Evolutionary conservation across 495 filamentous ascomycete genomes (phyloP).

Genomic region (Penicillium ochrochloron): DNA sequence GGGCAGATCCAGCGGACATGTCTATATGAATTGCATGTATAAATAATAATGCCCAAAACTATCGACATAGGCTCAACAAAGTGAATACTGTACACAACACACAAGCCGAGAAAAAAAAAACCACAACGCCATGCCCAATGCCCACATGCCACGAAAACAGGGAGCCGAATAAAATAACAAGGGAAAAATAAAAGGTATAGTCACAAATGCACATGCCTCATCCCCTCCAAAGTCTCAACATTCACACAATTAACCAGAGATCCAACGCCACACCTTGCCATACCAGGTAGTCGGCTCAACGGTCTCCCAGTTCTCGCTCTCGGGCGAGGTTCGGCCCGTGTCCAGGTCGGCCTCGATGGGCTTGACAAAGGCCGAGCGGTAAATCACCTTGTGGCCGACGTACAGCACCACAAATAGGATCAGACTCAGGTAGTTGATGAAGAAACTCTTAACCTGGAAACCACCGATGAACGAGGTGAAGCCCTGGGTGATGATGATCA

Average conservation of each 20-base stretch:
- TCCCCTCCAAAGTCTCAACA: not conserved
- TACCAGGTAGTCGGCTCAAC: conserved; percentile 48
- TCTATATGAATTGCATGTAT: not conserved
- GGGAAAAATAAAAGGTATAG: not conserved
- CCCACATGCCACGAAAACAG: conserved; percentile 22
- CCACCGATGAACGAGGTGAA: conserved; percentile 67
- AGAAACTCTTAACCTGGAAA: conserved; percentile 63
- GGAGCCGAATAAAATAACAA: conserved; percentile 18
- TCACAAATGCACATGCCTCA: not conserved
- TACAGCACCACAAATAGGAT: conserved; percentile 65
- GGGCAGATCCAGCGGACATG: not conserved
- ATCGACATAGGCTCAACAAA: not conserved
- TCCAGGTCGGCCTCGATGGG: conserved; percentile 53
- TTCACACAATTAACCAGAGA: conserved; percentile 25
- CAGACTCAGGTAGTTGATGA: conserved; percentile 64
- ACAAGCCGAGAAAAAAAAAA: conserved; percentile 2
- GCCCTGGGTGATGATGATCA: conserved; percentile 71
- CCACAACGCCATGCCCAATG: conserved; percentile 17
- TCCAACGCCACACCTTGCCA: conserved; percentile 32
- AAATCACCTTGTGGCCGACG: conserved; percentile 60
- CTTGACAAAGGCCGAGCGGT: conserved; percentile 46
- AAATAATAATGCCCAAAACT: conserved; percentile 2
- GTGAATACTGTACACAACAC: conserved; percentile 2
- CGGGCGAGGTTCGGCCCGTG: conserved; percentile 45
- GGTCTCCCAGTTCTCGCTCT: conserved; percentile 53